Percentiles rank a stretch among this genome's conserved stretches.
phyloP scores from a whole-genome alignment of 2,329 filamentous ascomycete species.

The Aureobasidium sp. region DNA sequence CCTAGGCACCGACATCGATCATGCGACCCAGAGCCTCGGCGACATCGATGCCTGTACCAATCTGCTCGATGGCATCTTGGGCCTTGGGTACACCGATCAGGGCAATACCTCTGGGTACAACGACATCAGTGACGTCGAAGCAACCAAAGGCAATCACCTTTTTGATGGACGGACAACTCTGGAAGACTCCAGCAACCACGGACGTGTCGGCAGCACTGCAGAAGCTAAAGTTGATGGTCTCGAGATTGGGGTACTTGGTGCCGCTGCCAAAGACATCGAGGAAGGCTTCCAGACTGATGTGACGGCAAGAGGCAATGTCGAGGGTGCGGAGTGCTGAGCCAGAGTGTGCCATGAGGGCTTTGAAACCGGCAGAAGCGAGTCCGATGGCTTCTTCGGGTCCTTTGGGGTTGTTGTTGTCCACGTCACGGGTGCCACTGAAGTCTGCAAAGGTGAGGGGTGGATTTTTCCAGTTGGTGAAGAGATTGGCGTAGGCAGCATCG shows the following conservation, averaged over 20 bases:
- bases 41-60: constrained; percentile 31
- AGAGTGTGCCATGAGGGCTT: constrained; percentile 76
- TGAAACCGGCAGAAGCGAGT: constrained; percentile 66
- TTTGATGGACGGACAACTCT: constrained; percentile 38
- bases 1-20: constrained; percentile 18
- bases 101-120: constrained; percentile 48
- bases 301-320: constrained; percentile 75
- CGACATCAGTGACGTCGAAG: constrained; percentile 48
- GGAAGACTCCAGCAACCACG: constrained; percentile 44
- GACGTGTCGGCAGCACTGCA: constrained; percentile 47
- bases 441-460: constrained; percentile 62
- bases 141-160: constrained; percentile 54
- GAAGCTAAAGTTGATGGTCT: constrained; percentile 55
- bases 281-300: constrained; percentile 65
- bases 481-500: constrained; percentile 59
- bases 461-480: constrained; percentile 73
- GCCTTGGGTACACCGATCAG: constrained; percentile 52
- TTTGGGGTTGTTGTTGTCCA: constrained; percentile 62
- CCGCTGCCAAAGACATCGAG: constrained; percentile 59
- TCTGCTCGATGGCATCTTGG: constrained; percentile 47
- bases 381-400: constrained; percentile 57
- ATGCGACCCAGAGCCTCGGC: constrained; percentile 27
- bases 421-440: constrained; percentile 65
- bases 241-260: constrained; percentile 59
- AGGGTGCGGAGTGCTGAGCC: constrained; percentile 55